These are phyloP conservation scores for Gnomoniopsis smithogilvyi DNA, from an alignment of 2,329 filamentous ascomycete genomes.

Conservation along the genomic window DNA sequence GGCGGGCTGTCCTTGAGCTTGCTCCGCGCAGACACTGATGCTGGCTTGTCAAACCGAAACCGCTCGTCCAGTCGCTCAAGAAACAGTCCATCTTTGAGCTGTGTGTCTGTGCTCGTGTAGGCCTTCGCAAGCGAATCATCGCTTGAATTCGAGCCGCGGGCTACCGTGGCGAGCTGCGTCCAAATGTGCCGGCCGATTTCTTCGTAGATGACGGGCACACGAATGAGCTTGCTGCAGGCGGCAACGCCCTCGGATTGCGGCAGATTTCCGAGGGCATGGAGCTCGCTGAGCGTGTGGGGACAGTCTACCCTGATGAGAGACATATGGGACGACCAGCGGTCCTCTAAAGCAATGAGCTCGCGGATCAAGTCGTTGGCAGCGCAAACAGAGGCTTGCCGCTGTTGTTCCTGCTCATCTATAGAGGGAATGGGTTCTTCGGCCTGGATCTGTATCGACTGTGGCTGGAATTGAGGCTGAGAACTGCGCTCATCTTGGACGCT, in stretches of 20 bases:
- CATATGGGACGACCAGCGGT: conserved; percentile 19
- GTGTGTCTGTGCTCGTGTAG: background rate
- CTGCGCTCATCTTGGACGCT: background rate
- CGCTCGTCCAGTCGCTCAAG: conserved; percentile 5
- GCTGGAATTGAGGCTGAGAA: background rate
- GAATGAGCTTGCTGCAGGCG: conserved; percentile 21
- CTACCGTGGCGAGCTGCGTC: conserved; percentile 15
- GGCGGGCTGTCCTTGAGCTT: too few species aligned
- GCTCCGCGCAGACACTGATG: background rate
- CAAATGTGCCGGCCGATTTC: conserved; percentile 23
- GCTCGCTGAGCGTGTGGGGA: conserved; percentile 19
- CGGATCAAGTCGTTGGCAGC: conserved; percentile 21
- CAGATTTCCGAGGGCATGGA: conserved; percentile 20
- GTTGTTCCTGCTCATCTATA: background rate
- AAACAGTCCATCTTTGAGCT: background rate
- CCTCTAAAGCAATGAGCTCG: conserved; percentile 13
- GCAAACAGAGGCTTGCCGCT: background rate
- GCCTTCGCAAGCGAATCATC: background rate
- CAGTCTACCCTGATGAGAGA: conserved; percentile 20
- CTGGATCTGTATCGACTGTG: background rate
- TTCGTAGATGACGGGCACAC: conserved; percentile 23
- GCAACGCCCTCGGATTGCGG: conserved; percentile 16
- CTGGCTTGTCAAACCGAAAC: conserved; percentile 2
- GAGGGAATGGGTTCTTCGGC: background rate
- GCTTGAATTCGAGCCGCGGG: background rate